phyloP scores from a whole-genome alignment of 805 yeast genomes.

The Myxozyma geophila region DNA sequence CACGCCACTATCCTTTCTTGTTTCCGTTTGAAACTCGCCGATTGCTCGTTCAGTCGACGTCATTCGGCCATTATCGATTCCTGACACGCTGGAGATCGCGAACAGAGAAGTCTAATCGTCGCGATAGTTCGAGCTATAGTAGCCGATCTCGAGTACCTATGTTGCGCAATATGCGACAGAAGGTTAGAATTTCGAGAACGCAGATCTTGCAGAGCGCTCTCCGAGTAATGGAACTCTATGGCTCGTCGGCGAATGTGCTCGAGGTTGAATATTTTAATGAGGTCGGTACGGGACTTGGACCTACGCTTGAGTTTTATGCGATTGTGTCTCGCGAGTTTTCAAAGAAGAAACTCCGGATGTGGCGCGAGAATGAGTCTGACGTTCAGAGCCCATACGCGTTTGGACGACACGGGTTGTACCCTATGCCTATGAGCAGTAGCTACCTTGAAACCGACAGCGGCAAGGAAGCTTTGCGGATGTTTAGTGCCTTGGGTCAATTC shows the following conservation, averaged over 20 bases:
- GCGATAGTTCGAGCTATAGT: constrained; percentile 12
- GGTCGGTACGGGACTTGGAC: constrained; percentile 96
- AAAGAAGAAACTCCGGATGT: constrained; percentile 59
- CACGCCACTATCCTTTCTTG: constrained; percentile 75
- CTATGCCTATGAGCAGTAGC: constrained; percentile 56
- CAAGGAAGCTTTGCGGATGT: constrained; percentile 55
- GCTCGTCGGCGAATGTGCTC: constrained; percentile 75
- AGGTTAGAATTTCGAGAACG: constrained; percentile 74
- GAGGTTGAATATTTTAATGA: constrained; percentile 90
- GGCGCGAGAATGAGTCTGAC: constrained; percentile 58
- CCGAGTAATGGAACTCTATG: constrained; percentile 75
- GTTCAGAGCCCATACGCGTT: constrained; percentile 47
- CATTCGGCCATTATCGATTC: constrained; percentile 86
- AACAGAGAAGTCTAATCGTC: not conserved
- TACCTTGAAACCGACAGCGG: constrained; percentile 46
- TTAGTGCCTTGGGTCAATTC: constrained; percentile 75
- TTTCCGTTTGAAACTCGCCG: constrained; percentile 83
- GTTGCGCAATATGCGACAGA: constrained; percentile 79
- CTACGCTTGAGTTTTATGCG: constrained; percentile 91
- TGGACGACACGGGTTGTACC: constrained; percentile 67
- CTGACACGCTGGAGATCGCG: constrained; percentile 69
- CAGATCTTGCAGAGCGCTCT: constrained; percentile 75
- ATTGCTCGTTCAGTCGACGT: constrained; percentile 79
- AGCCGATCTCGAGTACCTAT: constrained; percentile 49
- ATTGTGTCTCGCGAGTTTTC: constrained; percentile 76